Conservation (phyloP, 305 asterid genomes). For the Fraxinus albicans region DNA sequence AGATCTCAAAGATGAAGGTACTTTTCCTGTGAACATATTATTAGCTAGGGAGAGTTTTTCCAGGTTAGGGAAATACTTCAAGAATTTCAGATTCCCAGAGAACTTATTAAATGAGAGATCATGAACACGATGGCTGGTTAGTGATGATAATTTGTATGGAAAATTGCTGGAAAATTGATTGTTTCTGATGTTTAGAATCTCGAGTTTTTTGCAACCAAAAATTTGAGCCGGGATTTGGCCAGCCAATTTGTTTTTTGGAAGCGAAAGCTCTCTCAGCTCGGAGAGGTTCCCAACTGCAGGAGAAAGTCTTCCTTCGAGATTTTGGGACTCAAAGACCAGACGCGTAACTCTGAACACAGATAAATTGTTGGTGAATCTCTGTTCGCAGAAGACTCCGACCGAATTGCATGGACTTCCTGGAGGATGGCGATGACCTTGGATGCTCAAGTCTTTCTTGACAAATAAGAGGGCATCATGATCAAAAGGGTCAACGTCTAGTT, state of each 20-base stretch:
- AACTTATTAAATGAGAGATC: conserved; percentile 70
- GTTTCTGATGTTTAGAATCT: conserved; percentile 51
- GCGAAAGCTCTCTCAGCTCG: conserved; percentile 64
- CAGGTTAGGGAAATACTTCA: conserved; percentile 69
- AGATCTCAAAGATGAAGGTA: conserved; percentile 57
- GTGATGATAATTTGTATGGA: conserved; percentile 51
- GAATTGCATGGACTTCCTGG: conserved; percentile 42
- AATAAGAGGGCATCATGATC: no score
- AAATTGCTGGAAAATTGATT: conserved; percentile 58
- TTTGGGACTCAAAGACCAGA: conserved; percentile 42
- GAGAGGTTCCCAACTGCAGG: conserved; percentile 66
- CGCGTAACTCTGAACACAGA: conserved; percentile 56
- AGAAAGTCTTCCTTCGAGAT: conserved; percentile 53
- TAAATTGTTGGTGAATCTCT: conserved; percentile 34
- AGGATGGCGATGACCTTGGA: not conserved
- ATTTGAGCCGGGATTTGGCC: conserved; percentile 64
- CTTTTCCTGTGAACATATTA: conserved; percentile 61
- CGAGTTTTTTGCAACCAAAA: conserved; percentile 48
- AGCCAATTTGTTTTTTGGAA: conserved; percentile 48
- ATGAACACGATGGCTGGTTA: conserved; percentile 47
- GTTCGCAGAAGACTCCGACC: conserved; percentile 61
- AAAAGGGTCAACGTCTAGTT: no score
- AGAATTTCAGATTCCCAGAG: conserved; percentile 59
- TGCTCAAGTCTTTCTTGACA: no score
- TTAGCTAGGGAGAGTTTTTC: conserved; percentile 67